Evolutionary conservation across 768 basidiomycete genomes (phyloP), one percentile per base, ranked within the genome.

Genomic region (Kockovaella imperatae): DNA sequence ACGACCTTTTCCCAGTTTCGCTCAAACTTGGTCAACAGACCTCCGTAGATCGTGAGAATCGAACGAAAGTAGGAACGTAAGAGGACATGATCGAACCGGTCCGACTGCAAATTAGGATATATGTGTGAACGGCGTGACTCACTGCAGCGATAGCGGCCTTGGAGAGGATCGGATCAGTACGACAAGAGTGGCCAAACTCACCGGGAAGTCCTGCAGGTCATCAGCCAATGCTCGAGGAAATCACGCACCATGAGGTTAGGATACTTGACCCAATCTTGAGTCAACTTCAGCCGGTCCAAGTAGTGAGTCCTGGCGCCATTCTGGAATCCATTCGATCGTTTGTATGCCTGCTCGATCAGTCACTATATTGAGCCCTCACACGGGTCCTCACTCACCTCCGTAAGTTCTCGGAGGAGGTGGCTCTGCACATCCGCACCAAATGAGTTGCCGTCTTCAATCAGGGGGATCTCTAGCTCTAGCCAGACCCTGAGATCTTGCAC

Each of bases 361-460:
- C 44, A 45, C 45, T 26, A 42, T 13, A 17, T 42, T 42, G 36
- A 8, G 11, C 13, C 20, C 20, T 11, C 20, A 11, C 36, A 11
- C 10, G 36, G 13, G 5, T 42, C 15, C 10, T 42, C 41, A 26
- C 7, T 42, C 23, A 8, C 10, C 6, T 42, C 10, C 11, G 11
- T 42, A 42, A 26, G 35, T 32, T 60, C 53, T 14, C 38, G 30
- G 35, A 62, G 51, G 28, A 63, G 44, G 23, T 58, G 49, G 21
- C 31, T 45, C 45, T 66, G 64, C 15, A 66, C 64, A n/a, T 30
- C 25, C 50, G 10, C 30, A 60, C 61, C 62, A 43, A 64, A 67
- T 4, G 53, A 57, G 38, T 67, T 67, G 6, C 65, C 62, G 42
- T 67, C 65, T 42, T 67, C 65, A 18, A 64, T 58, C 5, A 64